These are phyloP conservation scores for Chenopodium formosanum DNA, from an alignment of 148 eudicot genomes.

Conservation along the genomic window DNA sequence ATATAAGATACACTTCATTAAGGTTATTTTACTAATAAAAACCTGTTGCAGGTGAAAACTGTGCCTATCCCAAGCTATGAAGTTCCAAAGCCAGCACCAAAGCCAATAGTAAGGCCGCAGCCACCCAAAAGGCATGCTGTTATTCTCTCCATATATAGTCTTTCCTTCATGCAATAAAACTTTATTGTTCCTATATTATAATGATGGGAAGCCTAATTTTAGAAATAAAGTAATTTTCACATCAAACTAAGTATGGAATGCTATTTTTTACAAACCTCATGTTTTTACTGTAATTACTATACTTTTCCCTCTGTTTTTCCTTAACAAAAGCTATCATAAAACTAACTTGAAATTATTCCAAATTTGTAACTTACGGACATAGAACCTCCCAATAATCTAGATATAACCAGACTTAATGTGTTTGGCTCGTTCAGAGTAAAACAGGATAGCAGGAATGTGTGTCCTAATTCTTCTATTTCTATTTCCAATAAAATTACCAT, in stretches of 20 bases:
- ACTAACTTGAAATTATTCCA: background rate
- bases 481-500: background rate
- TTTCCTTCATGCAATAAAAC: slow-evolving; percentile 5
- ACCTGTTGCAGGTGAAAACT: slow-evolving; percentile 50
- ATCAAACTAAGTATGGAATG: background rate
- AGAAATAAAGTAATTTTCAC: background rate
- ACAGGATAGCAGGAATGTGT: background rate
- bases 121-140: slow-evolving; percentile 43
- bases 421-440: background rate
- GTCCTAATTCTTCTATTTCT: background rate
- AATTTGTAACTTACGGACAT: background rate
- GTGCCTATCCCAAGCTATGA: slow-evolving; percentile 44
- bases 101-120: slow-evolving; percentile 46
- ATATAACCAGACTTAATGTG: background rate
- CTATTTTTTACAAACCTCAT: background rate
- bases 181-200: background rate
- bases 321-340: background rate
- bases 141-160: slow-evolving; percentile 20
- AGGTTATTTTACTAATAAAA: slow-evolving; percentile 13
- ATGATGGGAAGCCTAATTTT: background rate
- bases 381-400: background rate
- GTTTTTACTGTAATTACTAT: background rate
- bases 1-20: slow-evolving; percentile 9
- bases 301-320: background rate
- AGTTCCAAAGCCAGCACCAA: slow-evolving; percentile 42